These are phyloP conservation scores for Effrenium voratum DNA, from an alignment of 73 alveolate species.

Conservation along the genomic window DNA sequence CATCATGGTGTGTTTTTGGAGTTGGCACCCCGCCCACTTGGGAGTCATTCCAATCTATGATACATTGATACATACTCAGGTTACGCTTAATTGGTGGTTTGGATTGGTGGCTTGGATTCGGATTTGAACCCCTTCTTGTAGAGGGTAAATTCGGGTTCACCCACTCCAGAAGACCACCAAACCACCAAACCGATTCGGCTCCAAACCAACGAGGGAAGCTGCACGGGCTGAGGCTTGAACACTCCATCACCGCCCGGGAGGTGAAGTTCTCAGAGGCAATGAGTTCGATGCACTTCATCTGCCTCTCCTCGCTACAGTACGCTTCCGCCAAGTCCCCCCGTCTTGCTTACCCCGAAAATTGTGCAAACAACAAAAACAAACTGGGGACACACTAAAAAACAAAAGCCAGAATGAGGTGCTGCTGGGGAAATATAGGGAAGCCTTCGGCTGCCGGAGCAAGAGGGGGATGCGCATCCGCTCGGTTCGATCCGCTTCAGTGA, in stretches of 20 bases:
- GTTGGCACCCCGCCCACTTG: too few relatives aligned
- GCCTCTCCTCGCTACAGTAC: slow-evolving; percentile 95
- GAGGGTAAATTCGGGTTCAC: not conserved
- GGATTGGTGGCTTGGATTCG: not conserved
- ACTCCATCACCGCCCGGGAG: slow-evolving; percentile 93
- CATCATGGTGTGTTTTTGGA: too few relatives aligned
- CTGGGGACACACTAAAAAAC: not conserved
- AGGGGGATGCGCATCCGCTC: not conserved
- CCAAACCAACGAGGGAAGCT: not conserved
- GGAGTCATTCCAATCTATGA: too few relatives aligned
- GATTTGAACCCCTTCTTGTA: not conserved
- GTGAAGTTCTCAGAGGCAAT: slow-evolving; percentile 97
- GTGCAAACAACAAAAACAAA: not conserved
- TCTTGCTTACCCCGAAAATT: too few relatives aligned
- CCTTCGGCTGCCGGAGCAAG: not conserved
- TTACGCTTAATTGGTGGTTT: not conserved
- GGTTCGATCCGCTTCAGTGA: not conserved
- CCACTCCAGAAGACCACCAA: not conserved
- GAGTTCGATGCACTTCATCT: slow-evolving; percentile 97
- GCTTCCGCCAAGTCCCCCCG: too few relatives aligned
- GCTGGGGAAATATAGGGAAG: not conserved
- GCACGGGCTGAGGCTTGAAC: not conserved
- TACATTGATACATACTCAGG: not conserved
- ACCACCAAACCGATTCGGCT: not conserved
- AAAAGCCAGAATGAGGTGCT: not conserved